Base-by-base conservation (phyloP, 805 yeast species). In the Brettanomyces bruxellensis region DNA sequence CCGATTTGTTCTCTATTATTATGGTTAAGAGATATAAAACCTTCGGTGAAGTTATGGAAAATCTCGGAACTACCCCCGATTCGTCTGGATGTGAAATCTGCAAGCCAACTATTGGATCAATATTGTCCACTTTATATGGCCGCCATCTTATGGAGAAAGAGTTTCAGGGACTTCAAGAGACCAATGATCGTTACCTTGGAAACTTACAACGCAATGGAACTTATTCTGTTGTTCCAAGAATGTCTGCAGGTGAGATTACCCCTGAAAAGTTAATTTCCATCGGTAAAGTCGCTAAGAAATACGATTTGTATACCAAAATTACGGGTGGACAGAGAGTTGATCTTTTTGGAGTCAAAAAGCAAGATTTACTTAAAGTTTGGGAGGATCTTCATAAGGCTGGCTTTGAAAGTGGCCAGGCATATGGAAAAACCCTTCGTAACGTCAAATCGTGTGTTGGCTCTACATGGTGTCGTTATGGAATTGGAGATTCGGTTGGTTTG, bases 381-480 rank as follows among this genome's bases (percentile, higher is more conserved):
- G 54, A 55, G 23, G 66, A 64, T 40, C 50, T 64, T 9, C 56
- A 59, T 43, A 47, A 49, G 6, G 57, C 55, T 39, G 69, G 68
- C 2, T 63, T 65, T 47, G 70, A 65, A 47, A 59, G 66, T 45
- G 70, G 70, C 6, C 70, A 65, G 47, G 70, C 66, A 7, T 65
- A 65, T 48, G 69, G 69, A 38, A 65, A 65, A 51, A 56, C 64
- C 25, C 49, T 65, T 47, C 56, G 69, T 41, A 61, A 65, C 37
- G 69, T 65, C 45, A 65, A 65, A 50, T 65, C 69, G 1, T 65
- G 69, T 52, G 69, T 65, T 36, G 69, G 69, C 5, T 57, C 67
- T 2, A 64, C 69, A 1, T 65, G 69, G 69, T 65, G 69, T 48
- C 56, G 69, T 36, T 65, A 57, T 44, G 69, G 69, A 42, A 63